Percentiles rank a stretch among this genome's conserved stretches.
These are phyloP conservation scores for Colletotrichum horii DNA, from an alignment of 2,329 filamentous ascomycete genomes.

Conservation along the genomic window DNA sequence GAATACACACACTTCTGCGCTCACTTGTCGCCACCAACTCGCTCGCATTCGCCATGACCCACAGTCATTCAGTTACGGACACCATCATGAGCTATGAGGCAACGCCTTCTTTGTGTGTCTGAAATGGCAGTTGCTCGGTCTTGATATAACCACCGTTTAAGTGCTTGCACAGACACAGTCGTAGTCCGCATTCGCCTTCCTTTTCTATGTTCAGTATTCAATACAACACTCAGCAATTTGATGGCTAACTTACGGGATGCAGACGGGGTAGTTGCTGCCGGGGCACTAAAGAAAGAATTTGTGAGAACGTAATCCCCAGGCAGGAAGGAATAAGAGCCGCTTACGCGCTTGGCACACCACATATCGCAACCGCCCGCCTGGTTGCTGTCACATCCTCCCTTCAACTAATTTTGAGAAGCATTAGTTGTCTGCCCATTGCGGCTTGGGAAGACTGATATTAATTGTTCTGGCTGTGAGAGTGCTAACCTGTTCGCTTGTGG, in stretches of 20 bases:
- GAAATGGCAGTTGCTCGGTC: background rate
- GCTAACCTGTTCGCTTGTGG: background rate
- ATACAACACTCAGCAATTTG: too few species aligned
- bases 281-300: background rate
- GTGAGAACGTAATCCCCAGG: accelerated
- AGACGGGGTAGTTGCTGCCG: background rate
- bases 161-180: background rate
- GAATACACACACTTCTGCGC: background rate
- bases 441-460: background rate
- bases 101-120: background rate
- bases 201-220: background rate
- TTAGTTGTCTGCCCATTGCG: background rate
- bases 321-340: background rate
- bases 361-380: background rate
- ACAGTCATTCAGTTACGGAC: accelerated
- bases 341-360: background rate
- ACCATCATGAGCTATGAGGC: background rate
- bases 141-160: background rate
- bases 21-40: background rate
- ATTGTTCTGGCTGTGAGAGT: background rate
- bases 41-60: too few species aligned
- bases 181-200: background rate
- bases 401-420: background rate
- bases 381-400: background rate
- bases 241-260: background rate